Evolutionary conservation across 1,284 basidiomycete genomes (phyloP).

Genomic region (Ustilago tritici): DNA sequence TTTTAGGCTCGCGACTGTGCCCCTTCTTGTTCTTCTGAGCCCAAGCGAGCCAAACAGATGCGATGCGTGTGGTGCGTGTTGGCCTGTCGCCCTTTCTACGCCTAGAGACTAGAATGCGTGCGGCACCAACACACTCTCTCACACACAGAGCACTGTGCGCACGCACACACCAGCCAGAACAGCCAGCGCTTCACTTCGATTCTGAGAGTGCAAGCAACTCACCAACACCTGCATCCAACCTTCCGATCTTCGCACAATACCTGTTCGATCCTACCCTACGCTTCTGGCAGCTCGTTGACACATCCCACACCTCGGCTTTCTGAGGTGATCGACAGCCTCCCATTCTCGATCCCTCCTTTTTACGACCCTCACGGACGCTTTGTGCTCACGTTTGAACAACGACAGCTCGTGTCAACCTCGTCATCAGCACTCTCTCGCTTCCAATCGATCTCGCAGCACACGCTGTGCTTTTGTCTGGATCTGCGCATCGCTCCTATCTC

Average conservation of each 20-base stretch:
- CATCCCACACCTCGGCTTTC: slow-evolving; percentile 4
- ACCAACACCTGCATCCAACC: slow-evolving; percentile 21
- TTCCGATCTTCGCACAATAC: slow-evolving; percentile 22
- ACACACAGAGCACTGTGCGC: not conserved
- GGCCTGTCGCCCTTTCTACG: not conserved
- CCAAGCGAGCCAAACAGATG: no score
- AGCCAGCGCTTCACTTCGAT: slow-evolving; percentile 2
- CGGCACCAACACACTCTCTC: not conserved
- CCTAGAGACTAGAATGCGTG: not conserved
- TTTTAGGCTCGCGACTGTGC: not conserved
- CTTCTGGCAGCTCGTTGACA: slow-evolving; percentile 17
- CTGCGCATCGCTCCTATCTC: not conserved
- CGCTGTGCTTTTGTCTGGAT: not conserved
- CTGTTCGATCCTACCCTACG: not conserved
- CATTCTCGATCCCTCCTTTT: not conserved
- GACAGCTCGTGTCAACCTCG: slow-evolving; percentile 1
- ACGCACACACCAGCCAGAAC: slow-evolving; percentile 4
- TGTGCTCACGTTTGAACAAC: not conserved
- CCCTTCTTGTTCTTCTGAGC: not conserved
- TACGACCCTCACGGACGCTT: slow-evolving; percentile 11
- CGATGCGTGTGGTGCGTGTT: no score
- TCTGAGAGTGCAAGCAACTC: not conserved
- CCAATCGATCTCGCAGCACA: not conserved
- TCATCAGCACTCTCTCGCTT: not conserved
- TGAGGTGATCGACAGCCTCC: not conserved